Evolutionary conservation across 768 basidiomycete species (phyloP).

Genomic region (Exidia glandulosa): DNA sequence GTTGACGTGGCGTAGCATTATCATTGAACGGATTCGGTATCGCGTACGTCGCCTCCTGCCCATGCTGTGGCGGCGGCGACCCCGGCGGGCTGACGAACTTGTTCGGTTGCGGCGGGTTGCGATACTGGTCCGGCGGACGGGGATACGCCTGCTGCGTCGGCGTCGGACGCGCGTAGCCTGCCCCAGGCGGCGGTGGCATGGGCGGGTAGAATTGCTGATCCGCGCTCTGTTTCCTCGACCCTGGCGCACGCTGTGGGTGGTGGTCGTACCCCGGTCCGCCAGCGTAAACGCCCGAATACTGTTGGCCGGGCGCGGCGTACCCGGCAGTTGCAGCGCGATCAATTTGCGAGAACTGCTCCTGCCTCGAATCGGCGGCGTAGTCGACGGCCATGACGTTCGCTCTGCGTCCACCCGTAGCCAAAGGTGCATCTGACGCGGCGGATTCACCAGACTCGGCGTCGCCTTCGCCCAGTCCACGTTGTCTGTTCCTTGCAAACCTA

Average conservation of each 20-base stretch:
- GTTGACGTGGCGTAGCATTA: neutral
- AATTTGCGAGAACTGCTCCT: too few relatives aligned
- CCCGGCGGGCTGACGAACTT: neutral
- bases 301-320: neutral
- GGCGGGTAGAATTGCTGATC: neutral
- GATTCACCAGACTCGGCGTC: too few relatives aligned
- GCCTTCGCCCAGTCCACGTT: neutral
- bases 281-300: neutral
- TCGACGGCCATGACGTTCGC: too few relatives aligned
- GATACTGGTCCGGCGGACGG: neutral
- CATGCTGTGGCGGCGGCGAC: neutral
- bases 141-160: neutral
- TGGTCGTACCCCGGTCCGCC: neutral
- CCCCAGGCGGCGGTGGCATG: neutral
- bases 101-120: neutral
- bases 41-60: neutral
- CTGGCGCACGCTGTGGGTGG: neutral
- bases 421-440: too few relatives aligned
- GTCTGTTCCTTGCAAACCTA: neutral
- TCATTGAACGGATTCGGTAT: neutral
- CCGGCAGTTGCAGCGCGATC: neutral
- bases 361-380: too few relatives aligned
- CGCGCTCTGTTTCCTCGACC: neutral
- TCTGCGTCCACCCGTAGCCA: too few relatives aligned
- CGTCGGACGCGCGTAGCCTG: neutral